Evolutionary conservation across 345 rosid genomes (phyloP).

Genomic region (Eucalyptus dawsonii): DNA sequence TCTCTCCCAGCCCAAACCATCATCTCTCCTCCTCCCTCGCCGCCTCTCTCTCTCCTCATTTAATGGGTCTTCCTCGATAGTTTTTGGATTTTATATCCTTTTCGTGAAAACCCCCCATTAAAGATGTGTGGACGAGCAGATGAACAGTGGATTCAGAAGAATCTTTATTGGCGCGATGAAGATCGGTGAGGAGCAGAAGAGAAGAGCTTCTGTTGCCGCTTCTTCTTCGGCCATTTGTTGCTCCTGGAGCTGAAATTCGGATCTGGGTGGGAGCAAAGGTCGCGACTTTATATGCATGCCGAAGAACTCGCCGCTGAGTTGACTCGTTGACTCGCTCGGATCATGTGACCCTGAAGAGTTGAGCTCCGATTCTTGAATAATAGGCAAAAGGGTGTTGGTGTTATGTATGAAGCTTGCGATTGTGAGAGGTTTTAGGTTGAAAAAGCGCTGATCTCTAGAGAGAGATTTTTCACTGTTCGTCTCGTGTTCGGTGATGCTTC

Average conservation of each 20-base stretch:
- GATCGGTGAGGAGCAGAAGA: neutral
- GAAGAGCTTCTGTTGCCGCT: neutral
- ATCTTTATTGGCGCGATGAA: neutral
- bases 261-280: neutral
- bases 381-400: neutral
- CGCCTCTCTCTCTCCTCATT: neutral
- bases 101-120: neutral
- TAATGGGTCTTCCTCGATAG: neutral
- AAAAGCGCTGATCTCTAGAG: constrained; percentile 61
- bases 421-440: neutral
- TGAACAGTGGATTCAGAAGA: neutral
- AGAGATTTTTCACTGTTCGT: constrained; percentile 5
- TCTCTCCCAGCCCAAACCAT: neutral
- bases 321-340: neutral
- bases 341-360: neutral
- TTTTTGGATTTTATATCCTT: constrained; percentile 1
- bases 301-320: neutral
- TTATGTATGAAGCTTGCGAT: neutral
- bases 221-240: neutral
- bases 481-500: constrained; percentile 53
- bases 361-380: neutral
- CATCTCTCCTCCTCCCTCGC: neutral
- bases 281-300: neutral
- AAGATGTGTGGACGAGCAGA: neutral
- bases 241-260: neutral